Evolutionary conservation across 2,329 filamentous ascomycete genomes (phyloP), one percentile per base, ranked within the genome.

Genomic region (Verticillium albo-atrum): DNA sequence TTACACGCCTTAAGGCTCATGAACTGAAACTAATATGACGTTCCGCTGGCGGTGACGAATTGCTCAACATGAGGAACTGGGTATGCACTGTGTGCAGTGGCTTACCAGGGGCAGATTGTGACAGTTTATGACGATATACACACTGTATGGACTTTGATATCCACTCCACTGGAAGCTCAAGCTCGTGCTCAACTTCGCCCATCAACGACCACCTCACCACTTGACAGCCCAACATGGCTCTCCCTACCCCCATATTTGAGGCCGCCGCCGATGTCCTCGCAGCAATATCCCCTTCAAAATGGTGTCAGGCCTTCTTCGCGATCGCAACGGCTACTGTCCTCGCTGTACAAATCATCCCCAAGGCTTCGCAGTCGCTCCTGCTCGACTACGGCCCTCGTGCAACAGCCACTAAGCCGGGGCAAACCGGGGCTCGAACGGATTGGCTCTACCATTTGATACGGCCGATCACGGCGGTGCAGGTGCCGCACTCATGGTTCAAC

Each of bases 401-500:
- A 17, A 27, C 55, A 17, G 27, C 12, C 4, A 20, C 55, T 6
- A 32, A 51, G 7, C 42, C 65, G 64, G 9, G 55, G 71, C 66
- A 60, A 65, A 68, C 25, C 57, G 57, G 56, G 52, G 51, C 35
- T 55, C 57, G 28, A 34, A 56, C 20, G 51, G 58, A 60, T 55
- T 58, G 47, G 37, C 55, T 64, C 4, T 10, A 54, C 30, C n/a
- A 52, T 12, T 12, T 64, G 7, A 35, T 58, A 47, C 61, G 59
- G 52, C 55, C 60, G 4, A 62, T 63, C 60, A 75, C 77, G 4
- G 73, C 76, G 2, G 63, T 74, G 52, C 84, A 85, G 70, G 89
- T 97, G 35, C 92, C 94, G 25, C 95, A 98, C 75, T 83, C 83
- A 62, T 98, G 91, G 87, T 98, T 98, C 73, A 83, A 82, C 51